These are phyloP conservation scores for Aspergillus ustus DNA, from an alignment of 2,329 filamentous ascomycete species.

Conservation along the genomic window DNA sequence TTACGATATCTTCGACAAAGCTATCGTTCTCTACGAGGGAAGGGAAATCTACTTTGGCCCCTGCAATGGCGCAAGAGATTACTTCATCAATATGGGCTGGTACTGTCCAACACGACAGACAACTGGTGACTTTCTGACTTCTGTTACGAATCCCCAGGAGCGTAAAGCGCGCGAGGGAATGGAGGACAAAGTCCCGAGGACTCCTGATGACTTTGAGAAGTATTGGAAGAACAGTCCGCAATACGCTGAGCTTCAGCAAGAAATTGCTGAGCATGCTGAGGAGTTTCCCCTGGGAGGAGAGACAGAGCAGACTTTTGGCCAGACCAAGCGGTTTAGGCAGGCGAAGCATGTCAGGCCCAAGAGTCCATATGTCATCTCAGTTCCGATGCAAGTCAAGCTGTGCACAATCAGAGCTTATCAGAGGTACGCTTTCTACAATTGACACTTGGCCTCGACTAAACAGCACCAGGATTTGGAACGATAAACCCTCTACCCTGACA, in stretches of 20 bases:
- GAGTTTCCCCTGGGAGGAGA: slow-evolving; percentile 40
- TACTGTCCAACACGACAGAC: slow-evolving; percentile 69
- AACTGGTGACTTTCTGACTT: slow-evolving; percentile 71
- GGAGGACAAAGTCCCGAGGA: slow-evolving; percentile 66
- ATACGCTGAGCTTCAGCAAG: slow-evolving; percentile 36
- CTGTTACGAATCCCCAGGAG: slow-evolving; percentile 68
- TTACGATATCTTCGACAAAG: slow-evolving; percentile 73
- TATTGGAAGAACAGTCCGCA: slow-evolving; percentile 50
- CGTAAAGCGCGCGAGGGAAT: slow-evolving; percentile 61
- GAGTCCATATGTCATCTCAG: slow-evolving; percentile 77
- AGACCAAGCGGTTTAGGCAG: slow-evolving; percentile 38
- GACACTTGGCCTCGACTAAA: slow-evolving; percentile 16
- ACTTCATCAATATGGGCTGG: slow-evolving; percentile 73
- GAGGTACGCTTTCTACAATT: slow-evolving; percentile 47
- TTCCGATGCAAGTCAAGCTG: slow-evolving; percentile 75
- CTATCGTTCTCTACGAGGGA: slow-evolving; percentile 74
- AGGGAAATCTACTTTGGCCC: slow-evolving; percentile 77
- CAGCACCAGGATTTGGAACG: slow-evolving; percentile 65
- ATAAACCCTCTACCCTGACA: slow-evolving; percentile 74
- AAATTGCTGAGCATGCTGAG: slow-evolving; percentile 40
- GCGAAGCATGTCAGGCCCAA: slow-evolving; percentile 44
- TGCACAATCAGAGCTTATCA: slow-evolving; percentile 81
- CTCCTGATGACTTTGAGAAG: slow-evolving; percentile 68
- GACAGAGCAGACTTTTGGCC: slow-evolving; percentile 36
- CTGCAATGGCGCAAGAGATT: slow-evolving; percentile 61